These are phyloP conservation scores for Nannizziopsis barbatae DNA, from an alignment of 2,329 filamentous ascomycete species.

Conservation along the genomic window DNA sequence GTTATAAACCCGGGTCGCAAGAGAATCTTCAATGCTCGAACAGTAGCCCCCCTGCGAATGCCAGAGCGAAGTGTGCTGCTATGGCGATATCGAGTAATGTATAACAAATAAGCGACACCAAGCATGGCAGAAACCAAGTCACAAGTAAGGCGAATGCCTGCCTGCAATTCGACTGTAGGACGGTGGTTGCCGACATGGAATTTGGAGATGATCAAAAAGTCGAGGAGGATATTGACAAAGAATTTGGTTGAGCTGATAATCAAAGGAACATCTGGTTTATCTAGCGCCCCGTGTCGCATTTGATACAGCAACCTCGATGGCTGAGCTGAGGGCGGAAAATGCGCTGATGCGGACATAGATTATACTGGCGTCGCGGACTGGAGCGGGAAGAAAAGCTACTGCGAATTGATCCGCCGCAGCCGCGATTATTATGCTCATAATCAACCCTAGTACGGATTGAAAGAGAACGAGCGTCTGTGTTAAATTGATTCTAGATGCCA, in stretches of 20 bases:
- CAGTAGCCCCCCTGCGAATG: constrained; percentile 24
- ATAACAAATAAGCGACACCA: constrained; percentile 52
- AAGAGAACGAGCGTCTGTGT: constrained; percentile 48
- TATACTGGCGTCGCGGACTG: constrained; percentile 50
- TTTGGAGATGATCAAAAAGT: constrained; percentile 54
- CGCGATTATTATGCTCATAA: constrained; percentile 49
- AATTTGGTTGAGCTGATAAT: constrained; percentile 55
- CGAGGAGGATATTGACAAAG: constrained; percentile 54
- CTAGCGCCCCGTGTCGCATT: constrained; percentile 53
- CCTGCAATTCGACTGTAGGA: constrained; percentile 55
- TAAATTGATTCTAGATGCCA: constrained; percentile 45
- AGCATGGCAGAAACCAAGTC: constrained; percentile 44
- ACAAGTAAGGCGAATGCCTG: constrained; percentile 51
- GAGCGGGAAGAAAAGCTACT: constrained; percentile 50
- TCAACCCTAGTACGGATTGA: constrained; percentile 46
- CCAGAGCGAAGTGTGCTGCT: background rate
- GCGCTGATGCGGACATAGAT: constrained; percentile 47
- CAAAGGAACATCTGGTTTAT: constrained; percentile 58
- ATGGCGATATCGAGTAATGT: constrained; percentile 24
- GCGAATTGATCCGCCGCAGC: constrained; percentile 46
- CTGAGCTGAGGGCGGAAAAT: constrained; percentile 51
- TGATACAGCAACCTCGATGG: constrained; percentile 53
- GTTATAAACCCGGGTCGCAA: constrained; percentile 48
- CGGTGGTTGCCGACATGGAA: constrained; percentile 47
- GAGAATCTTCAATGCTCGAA: constrained; percentile 41